Conservation (phyloP, 306 rosid species). For the Gastrolobium bilobum region DNA sequence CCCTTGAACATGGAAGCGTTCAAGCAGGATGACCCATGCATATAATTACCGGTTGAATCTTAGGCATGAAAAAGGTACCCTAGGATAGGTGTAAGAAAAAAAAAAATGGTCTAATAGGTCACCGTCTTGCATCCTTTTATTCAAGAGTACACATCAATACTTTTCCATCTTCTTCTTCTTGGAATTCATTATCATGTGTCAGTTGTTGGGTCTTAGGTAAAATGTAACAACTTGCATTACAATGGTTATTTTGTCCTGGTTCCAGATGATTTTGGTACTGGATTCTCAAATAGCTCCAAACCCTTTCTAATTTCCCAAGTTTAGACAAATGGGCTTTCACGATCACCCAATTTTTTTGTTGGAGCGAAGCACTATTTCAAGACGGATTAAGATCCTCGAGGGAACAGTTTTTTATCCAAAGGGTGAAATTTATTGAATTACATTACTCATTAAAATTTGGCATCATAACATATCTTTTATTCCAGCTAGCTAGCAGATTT, state of each 20-base stretch:
- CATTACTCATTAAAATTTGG: too few relatives aligned
- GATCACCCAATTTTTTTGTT: not conserved
- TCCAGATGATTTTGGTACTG: constrained; percentile 19
- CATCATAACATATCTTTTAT: too few relatives aligned
- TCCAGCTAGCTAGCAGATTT: too few relatives aligned
- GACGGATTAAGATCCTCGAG: not conserved
- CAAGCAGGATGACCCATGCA: constrained; percentile 39
- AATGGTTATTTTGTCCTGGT: constrained; percentile 7
- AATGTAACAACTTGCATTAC: constrained; percentile 23
- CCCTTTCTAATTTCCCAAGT: not conserved
- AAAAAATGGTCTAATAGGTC: not conserved
- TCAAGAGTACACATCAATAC: constrained; percentile 12
- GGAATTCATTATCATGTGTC: constrained; percentile 19
- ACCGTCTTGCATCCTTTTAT: not conserved
- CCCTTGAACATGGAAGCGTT: constrained; percentile 43
- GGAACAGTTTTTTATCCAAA: too few relatives aligned
- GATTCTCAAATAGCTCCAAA: constrained; percentile 6
- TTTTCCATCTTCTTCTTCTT: constrained; percentile 22
- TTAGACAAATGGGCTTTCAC: not conserved
- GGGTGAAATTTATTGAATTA: too few relatives aligned
- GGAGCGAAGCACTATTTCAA: not conserved
- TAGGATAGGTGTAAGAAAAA: constrained; percentile 20
- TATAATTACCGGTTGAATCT: constrained; percentile 47
- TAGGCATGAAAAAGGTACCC: constrained; percentile 9
- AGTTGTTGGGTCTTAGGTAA: constrained; percentile 51